These are phyloP conservation scores for Paramecium octaurelia DNA, from an alignment of 73 alveolate genomes.

Conservation along the genomic window DNA sequence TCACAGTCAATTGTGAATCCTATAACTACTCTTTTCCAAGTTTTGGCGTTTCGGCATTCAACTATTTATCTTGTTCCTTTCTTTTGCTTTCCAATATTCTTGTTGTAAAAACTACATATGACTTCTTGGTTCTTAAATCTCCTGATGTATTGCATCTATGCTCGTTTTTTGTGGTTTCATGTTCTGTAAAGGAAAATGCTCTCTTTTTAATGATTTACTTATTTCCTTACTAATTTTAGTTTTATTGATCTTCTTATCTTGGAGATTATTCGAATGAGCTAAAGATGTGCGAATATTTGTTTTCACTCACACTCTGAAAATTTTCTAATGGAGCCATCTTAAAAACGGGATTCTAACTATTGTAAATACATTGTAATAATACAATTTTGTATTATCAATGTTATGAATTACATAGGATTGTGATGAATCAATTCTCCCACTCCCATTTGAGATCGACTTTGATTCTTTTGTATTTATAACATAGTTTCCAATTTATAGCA, in stretches of 20 bases:
- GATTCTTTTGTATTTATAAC: neutral
- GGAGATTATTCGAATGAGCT: neutral
- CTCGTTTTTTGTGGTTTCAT: neutral
- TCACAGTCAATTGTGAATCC: neutral
- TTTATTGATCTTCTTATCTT: neutral
- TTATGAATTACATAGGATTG: neutral
- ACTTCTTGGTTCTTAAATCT: neutral
- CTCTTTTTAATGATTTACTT: neutral
- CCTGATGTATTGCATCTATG: neutral
- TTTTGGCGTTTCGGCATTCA: neutral
- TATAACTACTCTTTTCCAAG: neutral
- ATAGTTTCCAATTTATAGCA: neutral
- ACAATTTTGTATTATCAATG: slow-evolving; percentile 3
- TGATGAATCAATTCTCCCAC: neutral
- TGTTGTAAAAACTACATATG: neutral
- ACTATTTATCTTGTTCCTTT: neutral
- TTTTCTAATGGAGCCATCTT: neutral
- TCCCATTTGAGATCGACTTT: neutral
- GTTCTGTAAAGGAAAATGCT: neutral
- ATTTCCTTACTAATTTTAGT: neutral
- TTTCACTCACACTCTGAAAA: neutral
- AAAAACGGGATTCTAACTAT: slow-evolving; percentile 37
- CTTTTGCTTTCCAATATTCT: neutral
- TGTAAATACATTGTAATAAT: neutral
- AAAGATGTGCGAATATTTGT: neutral